A percentile compares a stretch with the other conserved stretches of the same genome.
Evolutionary conservation across 2,329 filamentous ascomycete species (phyloP).

Genomic region (Cyphellophora attinorum): DNA sequence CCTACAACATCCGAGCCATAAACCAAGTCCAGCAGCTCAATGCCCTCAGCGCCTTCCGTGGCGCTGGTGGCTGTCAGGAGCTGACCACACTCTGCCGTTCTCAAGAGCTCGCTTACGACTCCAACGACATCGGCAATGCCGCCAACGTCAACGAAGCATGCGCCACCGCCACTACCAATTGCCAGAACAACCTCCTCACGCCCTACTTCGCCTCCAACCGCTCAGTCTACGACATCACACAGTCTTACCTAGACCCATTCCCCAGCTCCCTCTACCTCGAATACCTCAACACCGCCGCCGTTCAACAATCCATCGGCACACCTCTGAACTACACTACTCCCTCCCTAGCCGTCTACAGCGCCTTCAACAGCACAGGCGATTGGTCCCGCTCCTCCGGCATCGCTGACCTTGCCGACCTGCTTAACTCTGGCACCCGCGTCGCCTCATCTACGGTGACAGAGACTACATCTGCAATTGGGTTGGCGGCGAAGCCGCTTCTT

Average conservation of each 20-base stretch:
- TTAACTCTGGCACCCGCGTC: slow-evolving; percentile 31
- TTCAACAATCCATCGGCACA: slow-evolving; percentile 49
- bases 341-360: slow-evolving; percentile 23
- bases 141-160: slow-evolving; percentile 18
- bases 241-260: slow-evolving; percentile 47
- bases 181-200: slow-evolving; percentile 29
- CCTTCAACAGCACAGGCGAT: slow-evolving; percentile 19
- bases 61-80: slow-evolving; percentile 18
- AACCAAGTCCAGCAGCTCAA: slow-evolving; percentile 18
- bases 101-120: slow-evolving; percentile 15
- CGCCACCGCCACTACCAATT: slow-evolving; percentile 18
- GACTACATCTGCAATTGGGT: slow-evolving; percentile 29
- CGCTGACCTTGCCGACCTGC: slow-evolving; percentile 20
- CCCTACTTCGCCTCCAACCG: slow-evolving; percentile 25
- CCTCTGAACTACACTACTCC: slow-evolving; percentile 29
- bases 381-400: slow-evolving; percentile 20
- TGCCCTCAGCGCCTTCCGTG: slow-evolving; percentile 15
- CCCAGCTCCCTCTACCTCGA: slow-evolving; percentile 44
- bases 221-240: slow-evolving; percentile 49
- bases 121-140: slow-evolving; percentile 15
- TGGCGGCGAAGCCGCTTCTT: slow-evolving; percentile 37
- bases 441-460: slow-evolving; percentile 34
- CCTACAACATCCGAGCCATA: slow-evolving; percentile 54
- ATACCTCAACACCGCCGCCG: slow-evolving; percentile 49
- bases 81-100: slow-evolving; percentile 17